Evolutionary conservation across 2,329 filamentous ascomycete species (phyloP), one percentile per base, ranked within the genome.

Genomic region (Trichoderma asperellum): DNA sequence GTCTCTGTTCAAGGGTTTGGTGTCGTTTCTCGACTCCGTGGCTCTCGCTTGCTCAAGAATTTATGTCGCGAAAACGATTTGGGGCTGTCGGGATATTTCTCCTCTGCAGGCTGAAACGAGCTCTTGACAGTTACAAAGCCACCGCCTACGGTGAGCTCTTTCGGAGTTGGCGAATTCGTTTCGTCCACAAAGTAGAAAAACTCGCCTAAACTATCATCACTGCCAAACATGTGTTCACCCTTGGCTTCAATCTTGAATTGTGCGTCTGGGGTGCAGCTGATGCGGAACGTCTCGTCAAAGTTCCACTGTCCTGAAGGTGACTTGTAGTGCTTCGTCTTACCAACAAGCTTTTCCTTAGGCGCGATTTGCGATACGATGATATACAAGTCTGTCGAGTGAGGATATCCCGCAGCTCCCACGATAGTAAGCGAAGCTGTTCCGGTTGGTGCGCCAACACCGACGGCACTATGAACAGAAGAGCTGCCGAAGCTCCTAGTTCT

Each of bases 261-360:
- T 27, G 92, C 86, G 74, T 97, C 95, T 2, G 95, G 90, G 0
- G 90, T 87, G 80, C 94, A 96, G 12, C 86, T 83, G 27, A 92
- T 85, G 76, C 90, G 94, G 84, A 96, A 95, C 0, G 88, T 89
- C 78, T 97, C 93, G 72, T 93, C 90, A 78, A 89, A 97, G 21
- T 83, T 85, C 71, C 92, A 87, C 4, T 85, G 81, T 1, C 91
- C 92, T 1, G 83, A 83, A 3, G 87, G 82, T 0, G 90, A 86
- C 79, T 97, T 97, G 82, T 92, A 88, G 72, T 96, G 91, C 79
- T 97, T 97, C 27, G 94, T 97, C 84, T 98, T 97, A 82, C 94
- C 90, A 57, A 99, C 83, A 57, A 91, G 88, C 82, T 96, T 97
- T 61, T 84, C 87, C 80, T 91, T 94, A 58, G 88, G 81, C 4